phyloP scores from a whole-genome alignment of 179 eudicot species.

The Heliamphora pulchella region DNA sequence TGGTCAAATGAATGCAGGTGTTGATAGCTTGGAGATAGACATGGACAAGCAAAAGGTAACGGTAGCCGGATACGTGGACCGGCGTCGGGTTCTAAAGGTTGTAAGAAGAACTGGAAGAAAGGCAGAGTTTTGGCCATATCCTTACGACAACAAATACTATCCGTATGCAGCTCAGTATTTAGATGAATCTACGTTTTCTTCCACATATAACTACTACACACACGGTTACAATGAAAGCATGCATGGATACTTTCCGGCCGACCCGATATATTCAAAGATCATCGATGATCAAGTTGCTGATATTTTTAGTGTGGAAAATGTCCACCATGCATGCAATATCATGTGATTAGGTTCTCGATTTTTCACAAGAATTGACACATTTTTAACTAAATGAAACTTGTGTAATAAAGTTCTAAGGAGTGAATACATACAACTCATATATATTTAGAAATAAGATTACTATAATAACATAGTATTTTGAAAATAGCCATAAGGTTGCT shows the following conservation, averaged over 20 bases:
- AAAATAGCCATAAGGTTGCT: too few relatives aligned
- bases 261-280: constrained; percentile 26
- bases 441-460: too few relatives aligned
- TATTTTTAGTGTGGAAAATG: constrained; percentile 38
- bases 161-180: constrained; percentile 41
- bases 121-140: constrained; percentile 38
- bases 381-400: too few relatives aligned
- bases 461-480: too few relatives aligned
- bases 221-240: constrained; percentile 38
- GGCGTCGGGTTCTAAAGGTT: constrained; percentile 28
- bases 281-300: constrained; percentile 25
- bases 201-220: constrained; percentile 41
- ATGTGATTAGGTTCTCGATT: constrained; percentile 18
- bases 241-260: constrained; percentile 34
- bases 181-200: constrained; percentile 33
- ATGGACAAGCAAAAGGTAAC: constrained; percentile 44
- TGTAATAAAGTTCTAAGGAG: too few relatives aligned
- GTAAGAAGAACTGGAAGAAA: constrained; percentile 39
- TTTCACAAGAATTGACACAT: too few relatives aligned
- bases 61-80: constrained; percentile 30
- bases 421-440: too few relatives aligned
- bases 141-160: constrained; percentile 37
- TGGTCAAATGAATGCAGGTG: constrained; percentile 20
- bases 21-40: constrained; percentile 35
- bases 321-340: constrained; percentile 37